Evolutionary conservation across 139 green algal genomes (phyloP).

Genomic region (Yamagishiella unicocca): DNA sequence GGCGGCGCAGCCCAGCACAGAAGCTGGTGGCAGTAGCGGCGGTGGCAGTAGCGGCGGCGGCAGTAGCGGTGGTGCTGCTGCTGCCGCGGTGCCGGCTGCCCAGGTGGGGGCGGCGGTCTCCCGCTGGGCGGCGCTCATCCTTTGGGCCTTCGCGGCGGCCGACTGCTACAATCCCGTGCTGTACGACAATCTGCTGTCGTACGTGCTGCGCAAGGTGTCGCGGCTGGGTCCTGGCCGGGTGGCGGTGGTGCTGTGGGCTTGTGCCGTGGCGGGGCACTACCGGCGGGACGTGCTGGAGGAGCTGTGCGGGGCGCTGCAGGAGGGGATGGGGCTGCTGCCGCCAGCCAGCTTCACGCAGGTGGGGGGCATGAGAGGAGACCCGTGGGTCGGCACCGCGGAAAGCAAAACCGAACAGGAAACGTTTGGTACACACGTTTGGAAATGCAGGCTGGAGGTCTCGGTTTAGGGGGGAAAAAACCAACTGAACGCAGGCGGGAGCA

Average conservation of each 20-base stretch:
- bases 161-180: slow-evolving; percentile 27
- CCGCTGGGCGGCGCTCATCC: slow-evolving; percentile 32
- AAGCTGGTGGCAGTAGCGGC: too few relatives aligned
- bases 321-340: neutral
- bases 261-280: slow-evolving; percentile 42
- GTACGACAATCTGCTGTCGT: slow-evolving; percentile 39
- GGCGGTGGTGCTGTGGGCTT: slow-evolving; percentile 41
- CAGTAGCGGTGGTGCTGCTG: neutral
- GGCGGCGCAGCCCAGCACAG: too few relatives aligned
- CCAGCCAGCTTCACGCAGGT: slow-evolving; percentile 43
- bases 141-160: slow-evolving; percentile 38
- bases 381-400: neutral
- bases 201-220: neutral
- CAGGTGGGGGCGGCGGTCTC: neutral
- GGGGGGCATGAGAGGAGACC: too few relatives aligned
- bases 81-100: neutral
- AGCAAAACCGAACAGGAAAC: too few relatives aligned
- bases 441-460: too few relatives aligned
- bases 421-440: too few relatives aligned
- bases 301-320: slow-evolving; percentile 16
- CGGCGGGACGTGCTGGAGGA: slow-evolving; percentile 19
- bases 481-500: neutral
- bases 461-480: too few relatives aligned
- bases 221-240: slow-evolving; percentile 12
- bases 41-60: neutral